phyloP scores from a whole-genome alignment of 768 basidiomycete genomes.

The Serendipita sp. region DNA sequence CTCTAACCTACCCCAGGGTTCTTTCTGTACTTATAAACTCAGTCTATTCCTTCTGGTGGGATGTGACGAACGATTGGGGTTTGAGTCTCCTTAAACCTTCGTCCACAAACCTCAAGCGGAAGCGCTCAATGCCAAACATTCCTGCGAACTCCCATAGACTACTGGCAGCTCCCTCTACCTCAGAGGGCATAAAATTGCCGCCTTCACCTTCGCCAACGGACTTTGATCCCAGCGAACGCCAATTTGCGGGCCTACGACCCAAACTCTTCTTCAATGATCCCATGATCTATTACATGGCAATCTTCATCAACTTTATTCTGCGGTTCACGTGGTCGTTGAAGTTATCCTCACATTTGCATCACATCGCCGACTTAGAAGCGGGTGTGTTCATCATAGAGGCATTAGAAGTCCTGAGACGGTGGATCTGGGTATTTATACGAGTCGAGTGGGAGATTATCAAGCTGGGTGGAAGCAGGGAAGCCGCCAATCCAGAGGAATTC shows the following conservation, averaged over 20 bases:
- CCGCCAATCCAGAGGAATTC: neutral
- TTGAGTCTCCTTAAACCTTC: constrained; percentile 45
- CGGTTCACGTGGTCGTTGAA: constrained; percentile 91
- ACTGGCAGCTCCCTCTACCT: constrained; percentile 10
- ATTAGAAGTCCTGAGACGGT: constrained; percentile 74
- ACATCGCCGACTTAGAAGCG: constrained; percentile 55
- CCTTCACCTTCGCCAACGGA: constrained; percentile 12
- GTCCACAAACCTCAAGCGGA: constrained; percentile 16
- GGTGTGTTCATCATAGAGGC: constrained; percentile 83
- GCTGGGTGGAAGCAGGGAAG: constrained; percentile 19
- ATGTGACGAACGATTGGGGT: constrained; percentile 96
- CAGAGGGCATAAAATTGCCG: constrained; percentile 24
- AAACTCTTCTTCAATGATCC: constrained; percentile 64
- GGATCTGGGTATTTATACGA: constrained; percentile 97
- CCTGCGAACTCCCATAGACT: constrained; percentile 6
- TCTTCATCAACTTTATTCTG: constrained; percentile 70
- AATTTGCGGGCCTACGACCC: constrained; percentile 60
- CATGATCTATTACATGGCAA: constrained; percentile 60
- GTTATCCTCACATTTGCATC: constrained; percentile 70
- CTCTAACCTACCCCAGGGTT: constrained; percentile 35
- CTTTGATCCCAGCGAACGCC: constrained; percentile 16
- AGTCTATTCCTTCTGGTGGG: constrained; percentile 97
- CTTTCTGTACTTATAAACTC: constrained; percentile 77
- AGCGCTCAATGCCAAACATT: neutral
- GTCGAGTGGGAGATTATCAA: constrained; percentile 93